These are phyloP conservation scores for Jamesozyma lodderae DNA, from an alignment of 805 yeast genomes.

Conservation along the genomic window DNA sequence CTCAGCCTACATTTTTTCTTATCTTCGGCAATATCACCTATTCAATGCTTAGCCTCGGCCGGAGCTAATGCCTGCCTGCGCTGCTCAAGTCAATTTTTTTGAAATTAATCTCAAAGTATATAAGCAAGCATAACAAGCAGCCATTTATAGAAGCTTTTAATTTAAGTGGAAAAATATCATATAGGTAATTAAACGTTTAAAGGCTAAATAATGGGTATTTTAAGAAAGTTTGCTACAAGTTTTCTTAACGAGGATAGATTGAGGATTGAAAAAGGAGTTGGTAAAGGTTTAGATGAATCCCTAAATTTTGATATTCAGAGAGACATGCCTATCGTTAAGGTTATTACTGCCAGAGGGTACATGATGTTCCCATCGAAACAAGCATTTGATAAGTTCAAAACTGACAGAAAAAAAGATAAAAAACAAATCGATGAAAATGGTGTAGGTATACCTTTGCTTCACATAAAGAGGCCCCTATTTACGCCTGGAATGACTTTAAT, in stretches of 20 bases:
- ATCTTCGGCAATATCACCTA: no score
- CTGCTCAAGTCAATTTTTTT: no score
- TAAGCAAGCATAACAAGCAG: no score
- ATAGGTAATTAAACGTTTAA: no score
- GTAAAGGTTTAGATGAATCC: conserved; percentile 1
- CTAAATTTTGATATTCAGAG: conserved; percentile 6
- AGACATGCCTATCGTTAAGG: conserved; percentile 3
- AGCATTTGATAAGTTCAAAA: conserved; percentile 10
- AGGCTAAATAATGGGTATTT: background rate
- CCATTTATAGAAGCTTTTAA: no score
- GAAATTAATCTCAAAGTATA: no score
- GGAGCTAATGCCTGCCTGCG: no score
- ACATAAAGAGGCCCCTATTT: background rate
- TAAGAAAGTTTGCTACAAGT: background rate
- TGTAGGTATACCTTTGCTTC: conserved; percentile 12
- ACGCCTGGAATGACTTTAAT: background rate
- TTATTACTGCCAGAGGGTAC: conserved; percentile 3
- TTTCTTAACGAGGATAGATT: background rate
- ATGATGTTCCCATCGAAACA: conserved; percentile 10
- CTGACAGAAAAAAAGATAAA: background rate
- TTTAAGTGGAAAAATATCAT: no score
- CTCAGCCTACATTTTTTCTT: no score
- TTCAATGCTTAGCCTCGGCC: no score
- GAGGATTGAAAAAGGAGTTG: conserved; percentile 1
- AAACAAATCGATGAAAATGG: conserved; percentile 8